Percentiles rank a stretch among this genome's conserved stretches.
Evolutionary conservation across 192 early-diverging fungal genomes (phyloP).

Genomic region (Linnemannia exigua): DNA sequence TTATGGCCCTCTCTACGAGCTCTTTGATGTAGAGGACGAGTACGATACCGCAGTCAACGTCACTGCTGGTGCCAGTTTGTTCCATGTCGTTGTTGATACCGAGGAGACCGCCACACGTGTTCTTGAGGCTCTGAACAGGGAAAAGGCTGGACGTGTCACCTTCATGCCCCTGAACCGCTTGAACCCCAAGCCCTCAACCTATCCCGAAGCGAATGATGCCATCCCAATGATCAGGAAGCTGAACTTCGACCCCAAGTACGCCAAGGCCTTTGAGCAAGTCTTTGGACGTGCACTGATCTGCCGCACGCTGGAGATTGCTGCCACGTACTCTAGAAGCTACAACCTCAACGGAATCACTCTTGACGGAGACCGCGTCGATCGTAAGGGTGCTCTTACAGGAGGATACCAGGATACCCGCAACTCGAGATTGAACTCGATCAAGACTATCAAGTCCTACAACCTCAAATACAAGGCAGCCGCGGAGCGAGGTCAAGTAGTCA

Average conservation of each 20-base stretch:
- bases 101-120: conserved; percentile 90
- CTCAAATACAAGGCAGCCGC: conserved; percentile 60
- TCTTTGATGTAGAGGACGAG: conserved; percentile 89
- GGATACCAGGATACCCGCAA: conserved; percentile 84
- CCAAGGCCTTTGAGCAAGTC: conserved; percentile 88
- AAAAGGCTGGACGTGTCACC: conserved; percentile 88
- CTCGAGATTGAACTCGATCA: conserved; percentile 83
- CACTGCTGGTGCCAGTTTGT: conserved; percentile 88
- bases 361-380: conserved; percentile 93
- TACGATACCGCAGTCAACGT: conserved; percentile 92
- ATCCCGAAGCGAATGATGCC: conserved; percentile 78
- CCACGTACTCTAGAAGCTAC: conserved; percentile 81
- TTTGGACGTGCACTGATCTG: conserved; percentile 95
- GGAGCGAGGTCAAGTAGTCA: conserved; percentile 57
- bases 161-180: conserved; percentile 97
- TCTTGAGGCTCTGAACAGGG: conserved; percentile 68
- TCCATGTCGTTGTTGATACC: conserved; percentile 96
- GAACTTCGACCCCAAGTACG: conserved; percentile 75
- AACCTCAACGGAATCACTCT: conserved; percentile 89
- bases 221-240: conserved; percentile 89
- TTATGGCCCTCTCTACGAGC: conserved; percentile 92
- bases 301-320: conserved; percentile 84
- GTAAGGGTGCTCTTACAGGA: conserved; percentile 93
- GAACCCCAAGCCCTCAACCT: conserved; percentile 68
- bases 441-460: conserved; percentile 66